Evolutionary conservation across 192 early-diverging fungal species (phyloP), one percentile per base, ranked within the genome.

Genomic region (Podila epigama): DNA sequence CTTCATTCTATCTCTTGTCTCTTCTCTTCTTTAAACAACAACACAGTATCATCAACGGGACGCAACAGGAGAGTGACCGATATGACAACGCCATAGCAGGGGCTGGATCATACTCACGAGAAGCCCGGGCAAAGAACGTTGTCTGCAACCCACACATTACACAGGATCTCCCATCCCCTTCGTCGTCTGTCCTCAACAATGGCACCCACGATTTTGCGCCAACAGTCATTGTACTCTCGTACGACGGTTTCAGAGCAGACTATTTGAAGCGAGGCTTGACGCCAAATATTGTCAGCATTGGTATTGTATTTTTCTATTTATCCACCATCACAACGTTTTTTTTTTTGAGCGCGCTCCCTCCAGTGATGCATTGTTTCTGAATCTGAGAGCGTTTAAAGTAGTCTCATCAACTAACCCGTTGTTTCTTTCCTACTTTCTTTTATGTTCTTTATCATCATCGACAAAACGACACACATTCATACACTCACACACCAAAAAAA

Each of bases 201-300:
- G 92, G 92, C 13, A 89, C 92, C 13, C 86, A 88, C 42, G 69
- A 80, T 51, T 93, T 90, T 82, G 80, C 79, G 37, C 80, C 87
- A 18, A 92, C 89, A 11, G 81, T 94, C 1, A 86, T 98, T 41
- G 79, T 97, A n/a, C 66, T 98, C 15, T 96, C 94, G 2, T 81
- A 95, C 31, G 97, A 98, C 75, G 95, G 95, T 22, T 89, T 94
- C 79, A 83, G 95, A 36, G 83, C 89, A 31, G 92, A 96, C 66
- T 98, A 97, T 79, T 68, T 98, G 32, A 81, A 85, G 39, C 83
- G 92, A 41, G 87, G 85, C 1, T 33, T 94, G 5, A 93, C 95
- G 11, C 94, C 94, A 2, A 86, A 83, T 42, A 69, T 95, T 11
- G 40, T 59, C 9, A 58, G 79, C 41, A 60, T 94, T 29, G 85